Base-by-base conservation (phyloP, 257 asterid species). In the Knoxia roxburghii region DNA sequence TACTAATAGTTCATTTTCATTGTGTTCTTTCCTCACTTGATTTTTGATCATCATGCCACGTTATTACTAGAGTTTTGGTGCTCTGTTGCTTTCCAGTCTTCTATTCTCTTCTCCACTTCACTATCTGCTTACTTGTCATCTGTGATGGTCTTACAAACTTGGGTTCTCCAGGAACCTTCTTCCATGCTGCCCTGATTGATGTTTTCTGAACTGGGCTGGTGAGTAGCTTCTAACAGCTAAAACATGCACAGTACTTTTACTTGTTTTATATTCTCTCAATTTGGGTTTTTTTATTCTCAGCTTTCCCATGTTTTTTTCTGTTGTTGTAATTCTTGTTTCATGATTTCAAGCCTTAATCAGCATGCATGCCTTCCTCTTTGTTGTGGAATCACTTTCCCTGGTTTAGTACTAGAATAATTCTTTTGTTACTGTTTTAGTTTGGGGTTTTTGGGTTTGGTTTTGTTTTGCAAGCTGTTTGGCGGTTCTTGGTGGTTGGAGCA, bases 401-500 rank as follows among this genome's bases (percentile, higher is more conserved):
- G 6, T n/a, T 21, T 50, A 21, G 26, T 50, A 7, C 24, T 23
- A n/a, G n/a, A n/a, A n/a, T n/a, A n/a, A n/a, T 30, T 11, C 8
- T 30, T 43, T 48, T 15, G 15, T 46, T 55, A 6, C 2, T 23
- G 27, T 6, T 6, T 23, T 4, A n/a, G n/a, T 24, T 20, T n/a
- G 18, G 15, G 15, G 6, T 10, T 43, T 70, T 57, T 26, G 59
- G 52, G 32, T 70, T 37, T 70, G 29, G 64, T 60, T 14, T 15
- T 2, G 30, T 49, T 48, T 60, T 8, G 32, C 10, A 30, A 7
- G 50, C 54, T 43, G 59, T 11, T 23, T 21, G 26, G 33, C 20
- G 35, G 58, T 70, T 70, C 13, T 71, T 51, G 49, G 75, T 40
- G 52, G 60, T 27, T 7, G 74, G 64, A 50, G 54, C 48, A 29